Evolutionary conservation across 2,329 filamentous ascomycete species (phyloP).

Genomic region (Diaporthe nobilis): DNA sequence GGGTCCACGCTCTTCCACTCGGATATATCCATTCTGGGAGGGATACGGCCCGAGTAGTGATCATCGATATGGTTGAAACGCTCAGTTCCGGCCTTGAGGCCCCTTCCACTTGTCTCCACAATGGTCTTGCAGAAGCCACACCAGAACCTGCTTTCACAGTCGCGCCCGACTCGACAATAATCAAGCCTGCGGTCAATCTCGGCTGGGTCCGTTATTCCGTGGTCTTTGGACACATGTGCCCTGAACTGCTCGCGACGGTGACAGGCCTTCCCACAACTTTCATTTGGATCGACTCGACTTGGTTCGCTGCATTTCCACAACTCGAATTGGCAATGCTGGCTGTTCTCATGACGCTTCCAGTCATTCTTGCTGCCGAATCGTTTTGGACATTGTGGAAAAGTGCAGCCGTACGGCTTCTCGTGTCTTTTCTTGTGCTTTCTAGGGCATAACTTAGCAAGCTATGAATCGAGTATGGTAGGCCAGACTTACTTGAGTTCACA

Average conservation of each 20-base stretch:
- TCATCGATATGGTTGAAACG: slow-evolving; percentile 81
- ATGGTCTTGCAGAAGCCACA: slow-evolving; percentile 83
- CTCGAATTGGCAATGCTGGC: slow-evolving; percentile 80
- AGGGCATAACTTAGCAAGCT: slow-evolving; percentile 44
- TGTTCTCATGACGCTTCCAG: slow-evolving; percentile 91
- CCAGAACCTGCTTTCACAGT: slow-evolving; percentile 81
- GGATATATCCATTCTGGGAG: slow-evolving; percentile 59
- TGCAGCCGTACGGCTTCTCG: slow-evolving; percentile 85
- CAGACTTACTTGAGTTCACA: slow-evolving; percentile 71
- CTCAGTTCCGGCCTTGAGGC: slow-evolving; percentile 65
- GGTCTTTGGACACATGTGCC: slow-evolving; percentile 70
- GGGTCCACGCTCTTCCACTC: slow-evolving; percentile 67
- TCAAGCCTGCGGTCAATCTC: slow-evolving; percentile 61
- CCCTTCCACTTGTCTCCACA: slow-evolving; percentile 64
- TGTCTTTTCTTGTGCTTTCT: slow-evolving; percentile 92
- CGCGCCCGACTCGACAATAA: slow-evolving; percentile 72
- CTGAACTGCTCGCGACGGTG: slow-evolving; percentile 72
- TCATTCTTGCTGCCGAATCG: slow-evolving; percentile 93
- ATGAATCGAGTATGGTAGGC: background rate
- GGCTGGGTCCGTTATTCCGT: slow-evolving; percentile 54
- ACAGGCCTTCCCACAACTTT: slow-evolving; percentile 70
- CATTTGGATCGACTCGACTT: slow-evolving; percentile 37
- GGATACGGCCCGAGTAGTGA: slow-evolving; percentile 72
- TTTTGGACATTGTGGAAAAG: slow-evolving; percentile 77
- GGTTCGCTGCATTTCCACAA: slow-evolving; percentile 77